Evolutionary conservation across 495 filamentous ascomycete species (phyloP), one percentile per base, ranked within the genome.

Genomic region (Lophiotrema nucula): DNA sequence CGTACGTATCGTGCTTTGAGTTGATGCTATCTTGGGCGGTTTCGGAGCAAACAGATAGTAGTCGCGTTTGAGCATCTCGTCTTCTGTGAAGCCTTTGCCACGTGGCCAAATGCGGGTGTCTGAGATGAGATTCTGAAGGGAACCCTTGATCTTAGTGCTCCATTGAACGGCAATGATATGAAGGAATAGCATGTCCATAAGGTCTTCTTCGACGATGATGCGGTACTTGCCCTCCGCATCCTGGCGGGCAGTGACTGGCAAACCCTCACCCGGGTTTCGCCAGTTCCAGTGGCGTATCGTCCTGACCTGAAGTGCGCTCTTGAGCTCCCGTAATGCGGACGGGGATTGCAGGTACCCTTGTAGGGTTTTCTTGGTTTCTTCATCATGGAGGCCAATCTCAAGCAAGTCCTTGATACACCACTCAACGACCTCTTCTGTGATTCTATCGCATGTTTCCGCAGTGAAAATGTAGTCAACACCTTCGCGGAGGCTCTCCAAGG

Each of bases 401-500:
- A 66, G 39, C 10, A 66, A 31, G 21, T 62, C 58, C 8, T 44
- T 45, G 23, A 66, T 62, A 21, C 49, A 56, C 56, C 56, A 65
- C 44, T 31, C 27, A 18, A 65, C 6, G 1, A 21, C 42, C 1
- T 60, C 56, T 2, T 60, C 51, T 10, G 57, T 24, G 18, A 56
- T 2, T 28, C 45, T 41, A 13, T 56, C 35, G 13, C 35, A 50
- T 42, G 46, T 39, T 0, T 47, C 39, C 26, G 43, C 42, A n/a
- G n/a, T n/a, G n/a, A n/a, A n/a, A n/a, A n/a, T n/a, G n/a, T n/a
- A n/a, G n/a, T n/a, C n/a, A 23, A 65, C 27, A n/a, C 46, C 39
- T n/a, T 56, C 31, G 1, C 56, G 49, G 3, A 60, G n/a, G 12
- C 19, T 11, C 13, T 44, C 44, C 19, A 65, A 28, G 16, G 41